Base-by-base conservation (phyloP, 176 grass and related monocot genomes). In the Oryza nivara region DNA sequence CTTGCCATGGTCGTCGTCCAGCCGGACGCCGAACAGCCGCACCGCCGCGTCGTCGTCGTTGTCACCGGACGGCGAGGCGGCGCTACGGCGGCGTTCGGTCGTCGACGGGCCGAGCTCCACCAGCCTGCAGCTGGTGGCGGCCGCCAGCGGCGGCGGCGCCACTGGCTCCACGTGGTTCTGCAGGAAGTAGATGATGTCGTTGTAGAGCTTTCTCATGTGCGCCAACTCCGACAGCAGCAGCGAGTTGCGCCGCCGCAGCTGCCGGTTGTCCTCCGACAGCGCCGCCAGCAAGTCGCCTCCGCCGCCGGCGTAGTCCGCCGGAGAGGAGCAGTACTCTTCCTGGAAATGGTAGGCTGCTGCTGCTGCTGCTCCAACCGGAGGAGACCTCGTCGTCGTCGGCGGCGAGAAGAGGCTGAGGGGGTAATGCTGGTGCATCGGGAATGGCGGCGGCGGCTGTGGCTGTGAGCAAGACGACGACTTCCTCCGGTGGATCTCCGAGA, bases 171-270 rank as follows among this genome's bases (percentile, higher is more conserved):
- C 89, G 74, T 96, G 88, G 82, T 88, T 89, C 70, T 96, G 91
- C 83, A 96, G 79, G 89, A 93, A 96, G 84, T 87, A 87, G 48
- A 96, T 88, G 74, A 96, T 91, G 84, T 89, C 91, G 67, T 75
- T 86, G 89, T 96, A 96, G 60, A 96, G 91, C 82, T 82, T 89
- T 82, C 92, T 93, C 94, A 93, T 93, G 84, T 82, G 91, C 6
- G 86, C 86, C 32, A 96, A 89, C 82, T 96, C 91, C 43, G 89
- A 89, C 6, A 93, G 40, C 32, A 96, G 94, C 36, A 93, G 71
- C 67, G 88, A 93, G 86, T 96, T 96, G 81, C 89, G 82, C 75
- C 70, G 87, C 84, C 89, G 87, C 65, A 96, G 91, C 75, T 86
- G 79, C 80, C 81, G 89, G 78, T 96, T 96, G 87, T 96, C 94